Base-by-base conservation (phyloP, 106 monocot species). In the Chionographis japonica region DNA sequence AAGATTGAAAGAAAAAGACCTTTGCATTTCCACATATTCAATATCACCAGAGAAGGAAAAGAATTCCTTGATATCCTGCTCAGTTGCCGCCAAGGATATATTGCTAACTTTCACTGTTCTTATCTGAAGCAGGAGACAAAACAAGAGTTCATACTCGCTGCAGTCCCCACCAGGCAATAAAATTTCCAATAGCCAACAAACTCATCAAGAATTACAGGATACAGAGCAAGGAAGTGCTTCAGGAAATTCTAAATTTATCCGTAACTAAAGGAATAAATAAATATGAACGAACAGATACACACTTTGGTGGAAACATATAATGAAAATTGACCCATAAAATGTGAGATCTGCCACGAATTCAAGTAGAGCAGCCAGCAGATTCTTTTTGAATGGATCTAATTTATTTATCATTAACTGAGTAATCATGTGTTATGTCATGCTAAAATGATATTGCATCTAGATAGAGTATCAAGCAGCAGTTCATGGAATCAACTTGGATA, bases 21-120 rank as follows among this genome's bases (percentile, higher is more conserved):
- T 86, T 75, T 69, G 79, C 84, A 85, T 89, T 82, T 95, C 95
- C 58, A 95, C 70, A 69, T 84, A 92, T 61, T 76, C 56, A 56
- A 95, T 82, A 20, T 91, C 81, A 16, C 95, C 95, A 65, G 95
- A 95, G 73, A 95, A 95, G 56, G 88, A 89, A 82, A 95, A 95
- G 74, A 95, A 95, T 50, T 95, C 95, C 65, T 56, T 80, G 12
- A 95, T 84, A 73, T 95, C 95, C 43, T 68, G 68, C 56, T 84
- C 55, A 50, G 81, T 79, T 72, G 86, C 92, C 67, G 69, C 57
- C 12, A 87, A 52, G 42, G 95, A 95, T 50, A 95, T 78, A 75
- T 86, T 95, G 84, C 82, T 77, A n/a, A 92, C 89, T 76, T 82
- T 84, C 38, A 89, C 95, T 37, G 95, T 95, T 62, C 70, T 88